A percentile compares a stretch with the other conserved stretches of the same genome.
Evolutionary conservation across 1,139 yeast species (phyloP).

Genomic region (Suhomyces coccinellae): DNA sequence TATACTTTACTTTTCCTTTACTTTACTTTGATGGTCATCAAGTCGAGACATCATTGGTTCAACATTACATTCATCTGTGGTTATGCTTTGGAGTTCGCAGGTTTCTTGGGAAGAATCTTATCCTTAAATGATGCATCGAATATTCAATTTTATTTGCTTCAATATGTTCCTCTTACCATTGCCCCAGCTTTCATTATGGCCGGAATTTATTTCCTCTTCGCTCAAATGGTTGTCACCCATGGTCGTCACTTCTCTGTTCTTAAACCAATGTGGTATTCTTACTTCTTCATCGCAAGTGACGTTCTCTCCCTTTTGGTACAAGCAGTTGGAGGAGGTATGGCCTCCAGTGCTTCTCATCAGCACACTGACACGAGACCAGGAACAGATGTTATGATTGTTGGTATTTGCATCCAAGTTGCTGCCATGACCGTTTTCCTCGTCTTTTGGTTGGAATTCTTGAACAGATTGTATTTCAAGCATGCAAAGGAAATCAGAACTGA

Average conservation of each 20-base stretch:
- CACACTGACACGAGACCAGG: constrained; percentile 50
- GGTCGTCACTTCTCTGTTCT: constrained; percentile 63
- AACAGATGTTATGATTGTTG: constrained; percentile 77
- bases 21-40: constrained; percentile 24
- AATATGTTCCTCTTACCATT: constrained; percentile 68
- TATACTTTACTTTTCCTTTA: constrained; percentile 28
- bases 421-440: constrained; percentile 66
- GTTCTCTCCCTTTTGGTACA: constrained; percentile 70
- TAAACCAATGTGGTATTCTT: constrained; percentile 75
- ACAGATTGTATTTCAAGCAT: constrained; percentile 43
- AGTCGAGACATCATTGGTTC: constrained; percentile 73
- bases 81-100: constrained; percentile 62
- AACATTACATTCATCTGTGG: constrained; percentile 63
- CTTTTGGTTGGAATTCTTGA: constrained; percentile 57
- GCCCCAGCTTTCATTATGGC: constrained; percentile 92
- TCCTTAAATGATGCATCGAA: constrained; percentile 45
- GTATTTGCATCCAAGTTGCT: constrained; percentile 74
- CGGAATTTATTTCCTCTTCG: constrained; percentile 76
- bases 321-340: constrained; percentile 82
- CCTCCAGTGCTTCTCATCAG: constrained; percentile 53
- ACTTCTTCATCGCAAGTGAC: constrained; percentile 67
- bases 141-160: constrained; percentile 55
- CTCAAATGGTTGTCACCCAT: constrained; percentile 68
- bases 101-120: constrained; percentile 63
- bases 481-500: constrained; percentile 16